A percentile compares a stretch with the other conserved stretches of the same genome.
phyloP scores from a whole-genome alignment of 306 rosid species.

The Canavalia ensiformis region DNA sequence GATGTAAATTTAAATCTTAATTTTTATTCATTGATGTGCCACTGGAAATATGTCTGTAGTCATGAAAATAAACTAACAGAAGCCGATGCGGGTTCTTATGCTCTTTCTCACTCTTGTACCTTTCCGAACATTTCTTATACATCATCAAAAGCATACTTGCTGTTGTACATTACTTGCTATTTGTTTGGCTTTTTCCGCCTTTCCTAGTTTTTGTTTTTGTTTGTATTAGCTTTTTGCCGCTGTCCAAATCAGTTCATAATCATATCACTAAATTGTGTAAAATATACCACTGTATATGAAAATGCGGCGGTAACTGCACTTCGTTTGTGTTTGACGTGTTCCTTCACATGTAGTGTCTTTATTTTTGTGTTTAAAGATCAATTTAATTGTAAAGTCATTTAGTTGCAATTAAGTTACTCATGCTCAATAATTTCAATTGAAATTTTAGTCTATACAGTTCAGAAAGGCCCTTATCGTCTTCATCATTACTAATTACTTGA shows the following conservation, averaged over 20 bases:
- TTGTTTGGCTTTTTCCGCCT: slow-evolving; percentile 18
- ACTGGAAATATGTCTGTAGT: slow-evolving; percentile 34
- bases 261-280: background rate
- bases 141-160: slow-evolving; percentile 39
- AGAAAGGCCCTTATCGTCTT: background rate
- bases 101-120: slow-evolving; percentile 45
- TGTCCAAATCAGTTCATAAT: background rate
- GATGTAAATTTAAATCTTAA: slow-evolving; percentile 55
- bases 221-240: background rate
- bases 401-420: background rate
- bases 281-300: background rate
- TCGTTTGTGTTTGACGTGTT: background rate
- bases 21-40: slow-evolving; percentile 48
- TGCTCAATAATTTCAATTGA: background rate
- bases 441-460: background rate
- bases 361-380: background rate
- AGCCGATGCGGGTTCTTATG: slow-evolving; percentile 46
- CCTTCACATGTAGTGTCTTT: background rate
- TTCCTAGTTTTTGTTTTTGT: background rate
- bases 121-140: slow-evolving; percentile 39
- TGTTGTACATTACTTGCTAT: slow-evolving; percentile 54
- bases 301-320: background rate
- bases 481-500: background rate
- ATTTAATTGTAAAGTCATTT: background rate
- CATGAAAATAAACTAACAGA: slow-evolving; percentile 52